Conservation (phyloP, 1,284 basidiomycete species). For the Leccinum subrobustum region DNA sequence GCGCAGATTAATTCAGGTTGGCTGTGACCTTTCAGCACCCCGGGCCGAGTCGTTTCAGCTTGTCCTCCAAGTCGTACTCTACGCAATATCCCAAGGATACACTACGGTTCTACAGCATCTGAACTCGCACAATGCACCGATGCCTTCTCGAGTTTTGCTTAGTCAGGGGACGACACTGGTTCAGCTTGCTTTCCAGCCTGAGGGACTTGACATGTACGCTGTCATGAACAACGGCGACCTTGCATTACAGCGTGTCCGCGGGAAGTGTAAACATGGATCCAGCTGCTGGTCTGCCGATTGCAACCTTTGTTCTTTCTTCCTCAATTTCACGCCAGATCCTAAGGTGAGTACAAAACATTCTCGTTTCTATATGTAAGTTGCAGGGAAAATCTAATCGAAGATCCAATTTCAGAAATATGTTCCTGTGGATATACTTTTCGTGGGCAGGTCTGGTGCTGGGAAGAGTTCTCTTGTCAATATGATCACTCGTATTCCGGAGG, state of each 20-base stretch:
- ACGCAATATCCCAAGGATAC: not conserved
- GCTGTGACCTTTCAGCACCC: not conserved
- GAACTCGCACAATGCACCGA: not conserved
- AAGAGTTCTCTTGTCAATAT: not conserved
- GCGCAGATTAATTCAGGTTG: slow-evolving; percentile 1
- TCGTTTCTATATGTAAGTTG: accelerated
- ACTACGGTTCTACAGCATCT: not conserved
- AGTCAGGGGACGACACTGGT: not conserved
- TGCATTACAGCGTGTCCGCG: not conserved
- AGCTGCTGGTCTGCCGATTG: not conserved
- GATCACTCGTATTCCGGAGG: not conserved
- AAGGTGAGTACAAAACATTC: not conserved
- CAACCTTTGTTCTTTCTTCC: not conserved
- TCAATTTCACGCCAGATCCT: not conserved
- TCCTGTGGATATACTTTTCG: not conserved
- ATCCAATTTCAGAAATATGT: not conserved
- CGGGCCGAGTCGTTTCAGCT: not conserved
- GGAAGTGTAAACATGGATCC: not conserved
- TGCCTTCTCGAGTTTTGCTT: not conserved
- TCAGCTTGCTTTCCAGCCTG: not conserved
- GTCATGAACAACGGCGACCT: not conserved
- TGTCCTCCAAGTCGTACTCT: not conserved
- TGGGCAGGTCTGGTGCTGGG: not conserved
- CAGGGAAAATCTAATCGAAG: not conserved
- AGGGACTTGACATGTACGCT: not conserved